Conservation (phyloP, 2,329 filamentous ascomycete species). For the Cladosporium sp. region DNA sequence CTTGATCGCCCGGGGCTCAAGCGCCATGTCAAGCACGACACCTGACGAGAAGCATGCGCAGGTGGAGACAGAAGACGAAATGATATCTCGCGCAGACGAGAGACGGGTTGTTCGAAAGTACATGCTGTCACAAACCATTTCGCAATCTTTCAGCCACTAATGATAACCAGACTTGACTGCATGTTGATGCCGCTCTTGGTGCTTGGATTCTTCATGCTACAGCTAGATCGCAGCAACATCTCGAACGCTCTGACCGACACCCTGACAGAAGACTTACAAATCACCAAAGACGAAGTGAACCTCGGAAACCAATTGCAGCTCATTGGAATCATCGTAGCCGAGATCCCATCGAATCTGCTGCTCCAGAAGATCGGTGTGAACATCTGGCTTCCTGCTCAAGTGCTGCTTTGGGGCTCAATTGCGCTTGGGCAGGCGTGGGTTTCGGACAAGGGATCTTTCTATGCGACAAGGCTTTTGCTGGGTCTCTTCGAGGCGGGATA, state of each 20-base stretch:
- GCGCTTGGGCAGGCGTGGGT: background rate
- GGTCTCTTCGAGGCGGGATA: background rate
- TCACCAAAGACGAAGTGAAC: background rate
- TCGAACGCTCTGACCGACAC: background rate
- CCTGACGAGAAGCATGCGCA: background rate
- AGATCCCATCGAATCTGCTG: background rate
- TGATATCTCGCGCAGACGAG: background rate
- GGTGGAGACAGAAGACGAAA: background rate
- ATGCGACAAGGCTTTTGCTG: background rate
- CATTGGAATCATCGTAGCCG: background rate
- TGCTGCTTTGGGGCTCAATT: background rate
- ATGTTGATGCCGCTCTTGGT: background rate
- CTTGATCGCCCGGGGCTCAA: too few species aligned
- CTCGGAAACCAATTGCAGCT: background rate
- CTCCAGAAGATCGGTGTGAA: background rate
- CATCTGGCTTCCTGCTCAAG: background rate
- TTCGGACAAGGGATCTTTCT: background rate
- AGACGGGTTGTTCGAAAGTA: background rate
- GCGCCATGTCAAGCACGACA: too few species aligned
- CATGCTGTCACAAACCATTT: too few species aligned
- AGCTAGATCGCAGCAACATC: background rate
- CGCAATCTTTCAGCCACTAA: too few species aligned
- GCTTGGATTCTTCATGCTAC: background rate
- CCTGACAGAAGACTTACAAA: background rate
- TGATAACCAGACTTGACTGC: background rate